Percentiles rank a stretch among this genome's conserved stretches.
phyloP scores from a whole-genome alignment of 768 basidiomycete species.

The Pisolithus orientalis region DNA sequence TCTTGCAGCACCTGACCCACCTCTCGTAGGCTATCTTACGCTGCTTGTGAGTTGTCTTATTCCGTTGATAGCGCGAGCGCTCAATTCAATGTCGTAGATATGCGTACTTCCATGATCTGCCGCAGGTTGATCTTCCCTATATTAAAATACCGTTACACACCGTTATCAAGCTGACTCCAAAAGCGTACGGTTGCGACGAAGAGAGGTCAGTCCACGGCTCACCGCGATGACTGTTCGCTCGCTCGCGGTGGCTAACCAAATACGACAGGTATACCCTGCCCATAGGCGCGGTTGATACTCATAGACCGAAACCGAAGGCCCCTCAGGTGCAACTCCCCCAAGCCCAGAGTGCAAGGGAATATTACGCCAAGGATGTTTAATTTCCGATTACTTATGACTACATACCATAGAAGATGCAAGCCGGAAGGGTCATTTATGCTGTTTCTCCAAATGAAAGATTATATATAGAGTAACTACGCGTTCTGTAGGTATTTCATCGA shows the following conservation, averaged over 20 bases:
- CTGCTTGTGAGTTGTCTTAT: conserved; percentile 50
- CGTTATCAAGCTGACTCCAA: conserved; percentile 96
- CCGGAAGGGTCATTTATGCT: too few relatives aligned
- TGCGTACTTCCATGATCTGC: conserved; percentile 91
- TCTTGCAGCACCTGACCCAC: not conserved
- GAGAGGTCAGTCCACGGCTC: conserved; percentile 51
- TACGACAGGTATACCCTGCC: conserved; percentile 71
- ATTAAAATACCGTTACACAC: conserved; percentile 97
- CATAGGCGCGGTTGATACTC: conserved; percentile 91
- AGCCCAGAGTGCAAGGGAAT: conserved; percentile 28
- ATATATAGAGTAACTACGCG: too few relatives aligned
- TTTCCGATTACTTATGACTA: too few relatives aligned
- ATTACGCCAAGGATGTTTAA: conserved; percentile 14
- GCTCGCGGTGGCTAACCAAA: not conserved
- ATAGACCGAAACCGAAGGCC: conserved; percentile 53
- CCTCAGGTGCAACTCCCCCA: conserved; percentile 15
- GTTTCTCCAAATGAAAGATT: too few relatives aligned
- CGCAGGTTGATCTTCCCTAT: conserved; percentile 93
- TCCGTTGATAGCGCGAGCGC: not conserved
- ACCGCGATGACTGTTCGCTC: not conserved
- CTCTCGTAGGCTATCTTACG: conserved; percentile 62
- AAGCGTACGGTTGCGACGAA: conserved; percentile 98
- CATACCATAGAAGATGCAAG: too few relatives aligned
- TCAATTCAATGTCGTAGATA: conserved; percentile 48
- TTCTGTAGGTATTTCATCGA: too few relatives aligned